Evolutionary conservation across 2,329 filamentous ascomycete species (phyloP), one percentile per base, ranked within the genome.

Genomic region (Dactylellina parvicollis): DNA sequence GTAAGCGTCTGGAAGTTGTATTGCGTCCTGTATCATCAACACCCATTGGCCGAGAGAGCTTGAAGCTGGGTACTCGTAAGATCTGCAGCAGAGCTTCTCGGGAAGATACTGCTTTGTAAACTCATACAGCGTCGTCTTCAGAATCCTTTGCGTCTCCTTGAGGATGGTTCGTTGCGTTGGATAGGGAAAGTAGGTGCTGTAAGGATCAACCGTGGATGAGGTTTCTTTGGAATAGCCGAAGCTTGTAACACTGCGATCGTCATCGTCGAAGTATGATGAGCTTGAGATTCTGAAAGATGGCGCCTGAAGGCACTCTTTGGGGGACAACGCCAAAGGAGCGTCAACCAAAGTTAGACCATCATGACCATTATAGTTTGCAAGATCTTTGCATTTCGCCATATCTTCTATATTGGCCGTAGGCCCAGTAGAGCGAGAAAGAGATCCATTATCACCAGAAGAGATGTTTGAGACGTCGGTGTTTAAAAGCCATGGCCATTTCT

Each of bases 21-120:
- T 54, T 16, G 34, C 49, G 50, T 64, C 66, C 36, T 64, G 66
- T 4, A 72, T n/a, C 59, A 64, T 59, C 9, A 54, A 26, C 5
- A 64, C 50, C 52, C 50, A 59, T 26, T 72, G 66, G 3, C 66
- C 46, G 1, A 72, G 34, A 22, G 66, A 64, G 28, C 66, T 72
- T 14, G 52, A 64, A 2, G 60, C 66, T 12, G 42, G 36, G 10
- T 64, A 72, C 24, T 64, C 66, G 30, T 56, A 64, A 0, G 44
- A 14, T 34, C 40, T 47, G 4, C 46, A 24, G 3, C 1, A 34
- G 24, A 72, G 52, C 44, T 59, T 72, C 12, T 72, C 57, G 4
- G 66, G 66, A 9, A 72, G 24, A 36, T 64, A 46, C 9, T 10
- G 16, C 26, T 64, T 72, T 2, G 49, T 52, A 16, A 72, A 72